phyloP scores from a whole-genome alignment of 306 rosid genomes.

The Cicer pinnatifidum region DNA sequence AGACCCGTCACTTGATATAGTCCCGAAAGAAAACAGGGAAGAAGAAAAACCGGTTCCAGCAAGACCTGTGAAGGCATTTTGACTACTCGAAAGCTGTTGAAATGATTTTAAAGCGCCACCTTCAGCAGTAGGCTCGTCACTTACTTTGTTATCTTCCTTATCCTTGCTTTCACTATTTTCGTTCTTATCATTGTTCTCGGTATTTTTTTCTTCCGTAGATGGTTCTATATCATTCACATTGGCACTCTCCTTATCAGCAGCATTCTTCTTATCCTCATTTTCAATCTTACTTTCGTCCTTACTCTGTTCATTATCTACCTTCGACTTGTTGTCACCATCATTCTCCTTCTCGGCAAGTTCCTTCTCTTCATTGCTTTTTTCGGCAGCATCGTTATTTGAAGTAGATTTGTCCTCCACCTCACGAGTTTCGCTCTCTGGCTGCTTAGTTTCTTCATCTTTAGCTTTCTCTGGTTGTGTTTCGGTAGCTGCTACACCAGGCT shows the following conservation, averaged over 20 bases:
- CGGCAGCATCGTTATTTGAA: conserved; percentile 42
- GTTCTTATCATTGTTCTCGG: conserved; percentile 40
- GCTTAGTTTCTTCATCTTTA: conserved; percentile 51
- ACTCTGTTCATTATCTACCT: conserved; percentile 42
- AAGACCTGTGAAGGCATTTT: conserved; percentile 96
- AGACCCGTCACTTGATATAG: conserved; percentile 61
- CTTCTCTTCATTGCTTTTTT: conserved; percentile 42
- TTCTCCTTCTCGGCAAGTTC: conserved; percentile 42
- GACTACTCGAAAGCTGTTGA: conserved; percentile 84
- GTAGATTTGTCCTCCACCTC: conserved; percentile 47
- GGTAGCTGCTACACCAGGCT: conserved; percentile 50
- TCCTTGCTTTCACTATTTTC: conserved; percentile 46
- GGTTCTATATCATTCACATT: conserved; percentile 52
- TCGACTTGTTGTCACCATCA: conserved; percentile 31
- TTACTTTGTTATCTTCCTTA: conserved; percentile 52
- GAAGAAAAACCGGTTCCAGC: conserved; percentile 90
- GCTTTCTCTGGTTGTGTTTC: conserved; percentile 50
- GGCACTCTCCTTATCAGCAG: conserved; percentile 40
- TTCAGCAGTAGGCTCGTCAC: conserved; percentile 57
- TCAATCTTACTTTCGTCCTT: conserved; percentile 38
- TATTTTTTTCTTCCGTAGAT: conserved; percentile 28
- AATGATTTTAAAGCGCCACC: conserved; percentile 73
- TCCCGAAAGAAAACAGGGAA: conserved; percentile 77
- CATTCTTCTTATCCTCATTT: conserved; percentile 45
- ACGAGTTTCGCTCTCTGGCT: conserved; percentile 46